Evolutionary conservation across 1,139 yeast genomes (phyloP).

Genomic region (Cylindricascospora bacillispora): DNA sequence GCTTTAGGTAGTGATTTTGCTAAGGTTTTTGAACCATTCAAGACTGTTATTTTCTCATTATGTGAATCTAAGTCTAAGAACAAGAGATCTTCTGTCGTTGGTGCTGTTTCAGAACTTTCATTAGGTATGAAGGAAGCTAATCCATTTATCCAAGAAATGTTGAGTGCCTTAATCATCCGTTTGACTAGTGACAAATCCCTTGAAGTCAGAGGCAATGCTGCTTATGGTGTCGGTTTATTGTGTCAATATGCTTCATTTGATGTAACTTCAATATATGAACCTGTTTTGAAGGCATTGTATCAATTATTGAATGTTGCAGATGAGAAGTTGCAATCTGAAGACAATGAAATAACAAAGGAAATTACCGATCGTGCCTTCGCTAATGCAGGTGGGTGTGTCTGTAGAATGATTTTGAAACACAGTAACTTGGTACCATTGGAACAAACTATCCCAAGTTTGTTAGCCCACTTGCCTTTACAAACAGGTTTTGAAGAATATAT

Average conservation of each 20-base stretch:
- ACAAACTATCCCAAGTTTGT: slow-evolving; percentile 66
- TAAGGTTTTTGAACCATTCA: slow-evolving; percentile 61
- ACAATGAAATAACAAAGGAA: slow-evolving; percentile 71
- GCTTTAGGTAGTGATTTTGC: slow-evolving; percentile 58
- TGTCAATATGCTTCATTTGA: slow-evolving; percentile 50
- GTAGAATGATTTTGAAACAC: slow-evolving; percentile 74
- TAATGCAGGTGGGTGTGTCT: slow-evolving; percentile 95
- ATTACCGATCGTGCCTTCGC: slow-evolving; percentile 77
- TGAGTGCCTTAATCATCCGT: slow-evolving; percentile 56
- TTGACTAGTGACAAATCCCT: slow-evolving; percentile 66
- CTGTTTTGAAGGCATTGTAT: slow-evolving; percentile 64
- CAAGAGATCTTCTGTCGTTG: slow-evolving; percentile 77
- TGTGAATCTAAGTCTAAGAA: slow-evolving; percentile 52
- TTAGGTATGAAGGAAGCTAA: slow-evolving; percentile 60
- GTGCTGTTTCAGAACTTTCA: slow-evolving; percentile 82
- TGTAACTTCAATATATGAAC: slow-evolving; percentile 50
- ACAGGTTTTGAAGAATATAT: slow-evolving; percentile 87
- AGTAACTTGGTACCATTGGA: slow-evolving; percentile 64
- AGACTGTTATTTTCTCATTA: slow-evolving; percentile 49
- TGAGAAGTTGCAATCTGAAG: slow-evolving; percentile 45
- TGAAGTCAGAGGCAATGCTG: slow-evolving; percentile 91
- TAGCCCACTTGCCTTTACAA: slow-evolving; percentile 72
- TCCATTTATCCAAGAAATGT: slow-evolving; percentile 56
- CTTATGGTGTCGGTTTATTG: slow-evolving; percentile 85
- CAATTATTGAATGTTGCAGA: slow-evolving; percentile 70